These are phyloP conservation scores for Bifiguratus adelaidae DNA, from an alignment of 192 early-diverging fungal species.

Conservation along the genomic window DNA sequence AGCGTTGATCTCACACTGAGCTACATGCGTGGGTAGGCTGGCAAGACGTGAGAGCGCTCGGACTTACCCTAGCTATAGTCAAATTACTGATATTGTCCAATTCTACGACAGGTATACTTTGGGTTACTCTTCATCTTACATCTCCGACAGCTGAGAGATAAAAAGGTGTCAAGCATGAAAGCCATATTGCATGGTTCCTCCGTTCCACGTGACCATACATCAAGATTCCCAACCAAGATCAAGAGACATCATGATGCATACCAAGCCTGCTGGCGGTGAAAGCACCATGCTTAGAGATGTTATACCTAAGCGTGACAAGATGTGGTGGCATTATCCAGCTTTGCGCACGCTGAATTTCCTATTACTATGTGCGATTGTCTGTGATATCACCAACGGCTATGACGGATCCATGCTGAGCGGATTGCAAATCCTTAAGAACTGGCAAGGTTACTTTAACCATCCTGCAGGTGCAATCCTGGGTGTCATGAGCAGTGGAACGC, in stretches of 20 bases:
- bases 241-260: neutral
- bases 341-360: slow-evolving; percentile 3
- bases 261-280: neutral
- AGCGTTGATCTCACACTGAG: too few species aligned
- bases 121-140: neutral
- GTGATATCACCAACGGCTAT: slow-evolving; percentile 4
- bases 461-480: neutral
- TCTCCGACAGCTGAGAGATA: neutral
- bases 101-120: neutral
- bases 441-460: neutral
- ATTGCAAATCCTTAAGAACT: neutral
- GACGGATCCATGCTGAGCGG: slow-evolving; percentile 5
- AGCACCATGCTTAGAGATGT: slow-evolving; percentile 4
- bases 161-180: neutral
- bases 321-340: slow-evolving; percentile 7
- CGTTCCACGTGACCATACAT: neutral
- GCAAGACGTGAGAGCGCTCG: too few species aligned
- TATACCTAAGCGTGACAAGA: slow-evolving; percentile 5
- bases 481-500: neutral
- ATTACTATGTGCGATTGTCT: neutral
- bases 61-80: too few species aligned
- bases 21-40: too few species aligned
- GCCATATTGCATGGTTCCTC: neutral
- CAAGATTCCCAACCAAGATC: neutral
- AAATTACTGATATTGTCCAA: too few species aligned